These are phyloP conservation scores for Penicillium sp. DNA, from an alignment of 2,329 filamentous ascomycete species.

Conservation along the genomic window DNA sequence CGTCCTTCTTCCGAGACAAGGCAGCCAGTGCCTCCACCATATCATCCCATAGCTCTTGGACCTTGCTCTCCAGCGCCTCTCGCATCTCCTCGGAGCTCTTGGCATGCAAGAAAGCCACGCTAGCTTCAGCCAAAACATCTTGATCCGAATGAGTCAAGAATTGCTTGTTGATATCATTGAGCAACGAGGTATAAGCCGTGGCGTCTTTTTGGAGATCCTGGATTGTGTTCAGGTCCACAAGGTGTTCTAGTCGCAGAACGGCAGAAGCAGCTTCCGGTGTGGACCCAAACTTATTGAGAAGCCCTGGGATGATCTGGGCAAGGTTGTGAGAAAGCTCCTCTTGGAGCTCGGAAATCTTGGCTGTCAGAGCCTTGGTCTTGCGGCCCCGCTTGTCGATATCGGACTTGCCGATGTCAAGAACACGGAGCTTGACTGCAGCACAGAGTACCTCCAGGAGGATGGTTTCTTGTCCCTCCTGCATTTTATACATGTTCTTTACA, in stretches of 20 bases:
- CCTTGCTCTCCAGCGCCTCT: constrained; percentile 77
- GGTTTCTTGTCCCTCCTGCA: constrained; percentile 73
- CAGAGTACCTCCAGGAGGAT: constrained; percentile 86
- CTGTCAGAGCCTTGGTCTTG: constrained; percentile 59
- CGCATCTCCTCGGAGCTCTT: constrained; percentile 84
- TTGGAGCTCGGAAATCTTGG: constrained; percentile 66
- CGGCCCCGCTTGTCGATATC: constrained; percentile 56
- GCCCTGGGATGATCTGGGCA: constrained; percentile 73
- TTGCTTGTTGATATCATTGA: constrained; percentile 91
- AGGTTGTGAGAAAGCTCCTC: constrained; percentile 78
- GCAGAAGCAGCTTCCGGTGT: constrained; percentile 80
- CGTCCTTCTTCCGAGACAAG: constrained; percentile 68
- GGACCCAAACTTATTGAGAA: constrained; percentile 93
- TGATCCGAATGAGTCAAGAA: constrained; percentile 91
- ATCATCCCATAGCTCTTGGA: constrained; percentile 84
- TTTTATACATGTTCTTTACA: constrained; percentile 71
- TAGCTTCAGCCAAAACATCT: constrained; percentile 79
- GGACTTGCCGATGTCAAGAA: constrained; percentile 66
- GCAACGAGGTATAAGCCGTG: constrained; percentile 72
- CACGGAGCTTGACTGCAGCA: constrained; percentile 72
- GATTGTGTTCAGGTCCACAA: constrained; percentile 83
- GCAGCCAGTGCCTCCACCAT: constrained; percentile 70
- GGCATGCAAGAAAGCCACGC: constrained; percentile 78
- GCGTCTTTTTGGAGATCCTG: constrained; percentile 85
- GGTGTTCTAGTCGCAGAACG: constrained; percentile 80